Base-by-base conservation (phyloP, 2,329 filamentous ascomycete genomes). In the Beauveria caledonica region DNA sequence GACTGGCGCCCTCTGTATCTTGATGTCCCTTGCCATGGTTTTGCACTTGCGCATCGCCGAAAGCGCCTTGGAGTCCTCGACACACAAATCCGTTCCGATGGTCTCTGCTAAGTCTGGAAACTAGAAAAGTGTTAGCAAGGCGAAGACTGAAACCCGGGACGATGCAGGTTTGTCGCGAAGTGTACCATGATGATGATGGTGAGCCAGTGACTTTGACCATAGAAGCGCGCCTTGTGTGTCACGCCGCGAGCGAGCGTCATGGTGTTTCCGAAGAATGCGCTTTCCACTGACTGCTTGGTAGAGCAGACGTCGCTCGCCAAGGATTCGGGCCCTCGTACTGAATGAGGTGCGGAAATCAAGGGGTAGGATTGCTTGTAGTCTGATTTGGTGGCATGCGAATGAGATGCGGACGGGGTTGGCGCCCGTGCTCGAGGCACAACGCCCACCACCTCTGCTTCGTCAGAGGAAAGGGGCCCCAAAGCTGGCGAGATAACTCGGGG, bases 121-220 rank as follows among this genome's bases (percentile, higher is more conserved):
- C 78, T 79, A 42, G 62, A 39, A 9, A 13, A 19, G 1, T 3
- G 7, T 51, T 60, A 54, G 69, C 65, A 42, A 23, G 5, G 3
- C 1, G 9, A 9, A 23, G 29, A 2, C 29, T 15, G 0, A 21
- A 1, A 17, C 1, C 13, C 29, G 15, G 23, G 1, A 15, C 36
- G 7, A 27, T 13, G 5, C 8, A n/a, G 19, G 3, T 15, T 54
- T 29, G n/a, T 8, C 1, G 36, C 11, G 42, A 7, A 17, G 8
- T 3, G 66, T 65, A 83, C 80, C 49, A 80, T 63, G 0, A 71
- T 65, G 13, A 80, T 68, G 2, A 73, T 74, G 62, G 79, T 81
- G 21, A 83, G 42, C 77, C 80, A 85, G 65, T 84, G 80, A 36
- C 80, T 83, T 65, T 78, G 78, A 1, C 82, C 83, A 64, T 84